Conservation (phyloP, 352 stramenopile genomes). For the Thraustochytrium striatum region DNA sequence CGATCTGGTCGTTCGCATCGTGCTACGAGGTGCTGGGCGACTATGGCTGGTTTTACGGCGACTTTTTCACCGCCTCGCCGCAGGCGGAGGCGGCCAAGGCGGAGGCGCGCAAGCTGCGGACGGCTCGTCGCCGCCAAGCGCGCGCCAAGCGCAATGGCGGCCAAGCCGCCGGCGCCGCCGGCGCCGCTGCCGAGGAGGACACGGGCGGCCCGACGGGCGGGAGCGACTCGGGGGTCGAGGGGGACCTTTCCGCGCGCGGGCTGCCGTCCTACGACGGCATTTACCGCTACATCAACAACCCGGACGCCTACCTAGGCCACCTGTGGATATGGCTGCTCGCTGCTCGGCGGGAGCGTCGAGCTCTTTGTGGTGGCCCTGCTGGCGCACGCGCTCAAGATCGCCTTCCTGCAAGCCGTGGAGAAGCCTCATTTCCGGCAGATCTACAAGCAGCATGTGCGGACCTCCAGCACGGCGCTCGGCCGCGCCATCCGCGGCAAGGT, state of each 20-base stretch:
- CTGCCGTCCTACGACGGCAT: conserved; percentile 25
- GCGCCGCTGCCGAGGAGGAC: no score
- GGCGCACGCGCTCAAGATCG: conserved; percentile 28
- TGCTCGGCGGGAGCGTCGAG: background rate
- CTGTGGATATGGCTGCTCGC: conserved; percentile 20
- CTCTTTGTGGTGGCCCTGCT: conserved; percentile 14
- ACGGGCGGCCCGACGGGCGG: no score
- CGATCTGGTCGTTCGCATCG: conserved; percentile 13
- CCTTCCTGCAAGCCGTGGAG: conserved; percentile 36
- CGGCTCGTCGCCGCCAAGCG: no score
- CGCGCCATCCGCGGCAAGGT: conserved; percentile 8
- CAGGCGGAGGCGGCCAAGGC: background rate
- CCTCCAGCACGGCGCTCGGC: background rate
- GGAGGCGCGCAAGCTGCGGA: no score
- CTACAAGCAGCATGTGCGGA: conserved; percentile 44
- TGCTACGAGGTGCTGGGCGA: conserved; percentile 39
- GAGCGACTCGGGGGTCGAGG: no score
- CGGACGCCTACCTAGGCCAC: conserved; percentile 36
- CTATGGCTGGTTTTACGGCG: conserved; percentile 36
- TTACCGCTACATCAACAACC: conserved; percentile 46
- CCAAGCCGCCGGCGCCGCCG: no score
- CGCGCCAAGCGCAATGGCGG: no score
- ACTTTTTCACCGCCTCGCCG: conserved; percentile 6
- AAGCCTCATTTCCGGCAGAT: conserved; percentile 26
- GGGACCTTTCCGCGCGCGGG: no score